These are phyloP conservation scores for Odontarrhena argentea DNA, from an alignment of 345 rosid species.

Conservation along the genomic window DNA sequence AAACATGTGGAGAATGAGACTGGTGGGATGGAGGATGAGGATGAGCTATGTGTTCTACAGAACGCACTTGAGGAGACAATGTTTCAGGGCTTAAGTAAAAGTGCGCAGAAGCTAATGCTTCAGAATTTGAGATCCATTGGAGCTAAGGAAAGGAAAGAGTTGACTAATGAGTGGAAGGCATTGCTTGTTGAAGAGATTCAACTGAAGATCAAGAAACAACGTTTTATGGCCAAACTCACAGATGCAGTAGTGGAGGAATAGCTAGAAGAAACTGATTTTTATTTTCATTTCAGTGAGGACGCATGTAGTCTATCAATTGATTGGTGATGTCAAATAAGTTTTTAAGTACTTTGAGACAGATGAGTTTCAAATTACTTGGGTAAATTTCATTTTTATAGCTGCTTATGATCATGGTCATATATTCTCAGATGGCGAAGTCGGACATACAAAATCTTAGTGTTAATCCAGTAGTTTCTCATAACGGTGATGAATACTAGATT, in stretches of 20 bases:
- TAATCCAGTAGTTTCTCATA: too few relatives aligned
- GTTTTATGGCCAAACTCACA: neutral
- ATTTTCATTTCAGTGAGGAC: too few relatives aligned
- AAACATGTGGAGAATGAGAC: neutral
- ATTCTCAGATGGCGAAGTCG: too few relatives aligned
- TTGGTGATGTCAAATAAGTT: neutral
- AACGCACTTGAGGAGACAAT: constrained; percentile 19
- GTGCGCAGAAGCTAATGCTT: constrained; percentile 10
- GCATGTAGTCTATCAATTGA: neutral
- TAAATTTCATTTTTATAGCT: neutral
- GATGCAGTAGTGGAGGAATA: neutral
- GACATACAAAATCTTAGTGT: too few relatives aligned
- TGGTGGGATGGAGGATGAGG: neutral
- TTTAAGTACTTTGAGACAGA: neutral
- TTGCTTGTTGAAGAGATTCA: constrained; percentile 8
- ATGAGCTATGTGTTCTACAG: constrained; percentile 19
- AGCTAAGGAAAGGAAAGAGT: constrained; percentile 15
- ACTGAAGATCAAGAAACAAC: constrained; percentile 7
- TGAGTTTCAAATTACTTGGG: neutral
- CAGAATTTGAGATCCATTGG: neutral
- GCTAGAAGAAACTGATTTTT: neutral
- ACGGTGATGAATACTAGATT: too few relatives aligned
- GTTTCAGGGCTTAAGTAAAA: neutral
- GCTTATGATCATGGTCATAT: neutral
- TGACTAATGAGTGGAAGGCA: constrained; percentile 28